phyloP scores from a whole-genome alignment of 2,329 filamentous ascomycete species.

The Trichophyton rubrum region DNA sequence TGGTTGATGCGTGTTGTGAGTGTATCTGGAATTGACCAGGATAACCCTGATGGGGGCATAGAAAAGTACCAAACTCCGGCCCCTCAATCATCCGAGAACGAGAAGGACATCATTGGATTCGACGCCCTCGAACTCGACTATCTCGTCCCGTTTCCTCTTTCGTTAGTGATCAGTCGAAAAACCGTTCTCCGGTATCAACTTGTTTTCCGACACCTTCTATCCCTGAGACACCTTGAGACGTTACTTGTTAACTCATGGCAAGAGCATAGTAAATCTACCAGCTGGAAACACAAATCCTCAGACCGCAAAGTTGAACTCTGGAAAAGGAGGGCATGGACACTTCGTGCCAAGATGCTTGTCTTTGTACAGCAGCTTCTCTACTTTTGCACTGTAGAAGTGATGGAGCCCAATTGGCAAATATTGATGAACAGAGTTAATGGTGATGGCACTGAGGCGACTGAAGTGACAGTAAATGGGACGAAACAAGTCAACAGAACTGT shows the following conservation, averaged over 20 bases:
- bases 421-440: slow-evolving; percentile 75
- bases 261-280: slow-evolving; percentile 66
- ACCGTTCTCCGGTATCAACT: slow-evolving; percentile 96
- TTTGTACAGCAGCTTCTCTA: slow-evolving; percentile 96
- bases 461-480: slow-evolving; percentile 27
- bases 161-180: slow-evolving; percentile 87
- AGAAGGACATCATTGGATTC: slow-evolving; percentile 78
- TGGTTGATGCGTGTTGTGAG: slow-evolving; percentile 94
- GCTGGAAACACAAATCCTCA: slow-evolving; percentile 71
- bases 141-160: slow-evolving; percentile 84
- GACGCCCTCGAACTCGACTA: slow-evolving; percentile 92
- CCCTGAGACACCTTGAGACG: slow-evolving; percentile 76
- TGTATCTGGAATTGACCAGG: slow-evolving; percentile 88
- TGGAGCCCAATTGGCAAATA: slow-evolving; percentile 92
- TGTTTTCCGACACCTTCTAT: slow-evolving; percentile 85
- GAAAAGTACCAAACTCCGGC: slow-evolving; percentile 64
- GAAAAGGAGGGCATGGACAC: slow-evolving; percentile 85
- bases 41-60: slow-evolving; percentile 46
- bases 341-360: slow-evolving; percentile 86
- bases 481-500: slow-evolving; percentile 61
- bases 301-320: slow-evolving; percentile 68
- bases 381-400: slow-evolving; percentile 92
- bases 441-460: slow-evolving; percentile 34
- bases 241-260: slow-evolving; percentile 82
- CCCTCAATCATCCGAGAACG: slow-evolving; percentile 53